Base-by-base conservation (phyloP, 2,329 filamentous ascomycete genomes). In the Helotiales sp. region DNA sequence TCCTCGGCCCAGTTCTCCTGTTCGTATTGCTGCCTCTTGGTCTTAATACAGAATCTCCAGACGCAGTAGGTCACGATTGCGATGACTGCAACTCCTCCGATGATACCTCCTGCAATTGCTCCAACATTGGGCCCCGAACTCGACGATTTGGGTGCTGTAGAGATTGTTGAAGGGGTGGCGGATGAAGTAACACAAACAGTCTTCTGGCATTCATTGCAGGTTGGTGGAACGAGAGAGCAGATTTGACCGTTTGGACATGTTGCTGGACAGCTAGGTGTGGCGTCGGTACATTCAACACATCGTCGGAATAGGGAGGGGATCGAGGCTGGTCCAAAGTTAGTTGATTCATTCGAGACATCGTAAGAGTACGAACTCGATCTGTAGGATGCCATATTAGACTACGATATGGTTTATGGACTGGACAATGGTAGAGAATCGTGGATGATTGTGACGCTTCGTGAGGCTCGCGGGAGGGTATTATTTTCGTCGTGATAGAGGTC, bases 91-190 rank as follows among this genome's bases (percentile, higher is more conserved):
- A 98, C 79, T 72, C 93, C 96, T 70, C 93, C 96, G 50, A 98
- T 82, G 10, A 97, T 93, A 71, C 95, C 95, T 71, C 96, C 96
- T 1, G 91, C 95, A 71, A 99, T 97, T 37, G 93, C 92, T 49
- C 94, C 94, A 1, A 90, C 83, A 73, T 92, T 94, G 7, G 91
- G 86, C 7, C 86, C 84, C 11, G 81, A 80, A 28, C 72, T 72
- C 15, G 77, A 75, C n/a, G 75, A 77, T 10, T 78, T 78, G 5
- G 79, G 76, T 4, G 70, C 50, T 17, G 70, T 67, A n/a, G 63
- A 67, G 34, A 74, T 71, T 13, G 71, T 70, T 15, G 72, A 67
- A 26, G 72, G 59, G 7, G 72, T 59, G 2, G 73, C 64, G 4
- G 72, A 65, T 28, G 80, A 79, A 67, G 78, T 76, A 11, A 86